These are phyloP conservation scores for Datura wrightii DNA, from an alignment of 257 asterid species.

Conservation along the genomic window DNA sequence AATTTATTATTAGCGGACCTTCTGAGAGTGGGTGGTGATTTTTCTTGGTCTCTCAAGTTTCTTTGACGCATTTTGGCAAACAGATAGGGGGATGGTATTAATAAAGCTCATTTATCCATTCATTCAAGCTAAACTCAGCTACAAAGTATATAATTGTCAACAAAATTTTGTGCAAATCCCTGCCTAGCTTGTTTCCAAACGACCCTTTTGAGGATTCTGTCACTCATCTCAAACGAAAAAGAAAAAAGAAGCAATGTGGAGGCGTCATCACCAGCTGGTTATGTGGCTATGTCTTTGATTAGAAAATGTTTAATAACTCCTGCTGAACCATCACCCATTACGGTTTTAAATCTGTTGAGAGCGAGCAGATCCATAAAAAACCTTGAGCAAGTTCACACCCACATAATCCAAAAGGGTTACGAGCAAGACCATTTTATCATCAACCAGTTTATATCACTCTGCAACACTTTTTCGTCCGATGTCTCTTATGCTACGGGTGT, in stretches of 20 bases:
- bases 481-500: conserved; percentile 51
- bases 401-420: conserved; percentile 60
- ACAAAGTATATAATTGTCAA: neutral
- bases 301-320: neutral
- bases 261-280: neutral
- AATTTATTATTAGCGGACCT: neutral
- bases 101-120: neutral
- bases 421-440: conserved; percentile 65
- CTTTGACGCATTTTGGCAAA: neutral
- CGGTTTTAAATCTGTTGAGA: conserved; percentile 45
- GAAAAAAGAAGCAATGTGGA: neutral
- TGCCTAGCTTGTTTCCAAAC: neutral
- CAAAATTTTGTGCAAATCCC: neutral
- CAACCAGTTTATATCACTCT: conserved; percentile 57
- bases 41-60: neutral
- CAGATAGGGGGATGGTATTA: neutral
- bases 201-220: neutral
- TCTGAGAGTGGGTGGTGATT: neutral
- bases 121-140: neutral
- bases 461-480: conserved; percentile 45
- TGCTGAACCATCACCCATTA: conserved; percentile 37
- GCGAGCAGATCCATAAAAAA: conserved; percentile 51
- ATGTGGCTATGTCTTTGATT: conserved; percentile 19
- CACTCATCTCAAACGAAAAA: neutral
- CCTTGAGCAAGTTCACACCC: conserved; percentile 59